Base-by-base conservation (phyloP, 2,329 filamentous ascomycete genomes). In the Penicillium occitanis region DNA sequence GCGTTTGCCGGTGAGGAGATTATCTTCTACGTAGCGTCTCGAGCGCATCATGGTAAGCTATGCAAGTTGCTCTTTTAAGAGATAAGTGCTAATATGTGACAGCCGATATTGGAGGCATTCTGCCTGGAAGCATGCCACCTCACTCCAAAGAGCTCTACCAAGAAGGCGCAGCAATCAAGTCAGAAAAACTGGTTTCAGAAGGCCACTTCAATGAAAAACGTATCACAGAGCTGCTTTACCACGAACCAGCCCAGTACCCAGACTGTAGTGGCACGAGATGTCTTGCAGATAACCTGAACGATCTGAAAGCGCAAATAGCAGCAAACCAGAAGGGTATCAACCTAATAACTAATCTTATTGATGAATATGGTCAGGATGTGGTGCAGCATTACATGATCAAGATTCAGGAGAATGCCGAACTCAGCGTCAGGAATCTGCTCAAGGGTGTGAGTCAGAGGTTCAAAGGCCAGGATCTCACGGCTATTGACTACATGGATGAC, bases 251-350 rank as follows among this genome's bases (percentile, higher is more conserved):
- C 0, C 81, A 88, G 70, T 87, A 89, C 69, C 87, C 88, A 0
- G 90, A 88, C 2, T 93, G 91, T 79, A 89, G 86, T 69, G 91
- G 91, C 1, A 93, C 91, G 0, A 83, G 91, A 61, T 91, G 90
- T 72, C 81, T 94, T 0, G 86, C 86, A 11, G 91, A 95, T 74
- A 95, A 95, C 73, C 82, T 95, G 72, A 91, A 91, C 68, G 91
- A 95, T 73, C 82, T 95, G 48, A 92, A 93, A 77, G 91, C 91
- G 0, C 91, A 93, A 73, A 88, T 93, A 5, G 90, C 91, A 1
- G 90, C 91, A 8, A 94, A 95, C 71, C 89, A 92, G 71, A 92
- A 92, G 73, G 91, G 91, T 5, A 92, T 92, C 72, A 88, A 86
- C 50, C 82, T 92, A 22, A 92, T 94, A 68, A 84, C 83, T 46